Base-by-base conservation (phyloP, 1,284 basidiomycete genomes). In the Malassezia psittaci region DNA sequence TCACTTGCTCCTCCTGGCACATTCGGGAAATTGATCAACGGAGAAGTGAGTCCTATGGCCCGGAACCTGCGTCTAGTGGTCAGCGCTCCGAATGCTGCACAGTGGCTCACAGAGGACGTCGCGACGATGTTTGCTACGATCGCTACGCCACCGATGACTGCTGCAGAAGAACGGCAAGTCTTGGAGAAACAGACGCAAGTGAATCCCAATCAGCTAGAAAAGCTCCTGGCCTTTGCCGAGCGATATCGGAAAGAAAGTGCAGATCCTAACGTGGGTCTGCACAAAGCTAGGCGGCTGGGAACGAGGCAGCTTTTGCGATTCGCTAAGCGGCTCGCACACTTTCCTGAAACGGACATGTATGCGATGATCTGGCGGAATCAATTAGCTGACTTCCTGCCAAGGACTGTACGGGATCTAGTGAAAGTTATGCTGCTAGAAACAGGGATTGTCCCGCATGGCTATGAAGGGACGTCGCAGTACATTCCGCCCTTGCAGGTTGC, bases 71-170 rank as follows among this genome's bases (percentile, higher is more conserved):
- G 75, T 8, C 52, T 76, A 37, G 64, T 77, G 35, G 71, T 72
- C 9, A 76, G 71, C 3, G 68, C 76, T 1, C 52, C 69, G 37
- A 63, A 62, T 7, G 41, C 68, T 3, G 64, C 65, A 6, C 61
- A 64, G 32, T 77, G 75, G 75, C 62, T 77, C 3, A 68, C 70
- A n/a, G 76, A 77, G 44, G 68, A 74, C 45, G 64, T 73, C 13
- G 56, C 68, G 24, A 66, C 75, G 4, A 61, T 70, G 35, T 74
- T 77, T 46, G 61, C 63, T 29, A 62, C 71, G 47, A 66, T 76
- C 32, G 59, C 67, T 33, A 65, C 76, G 11, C 52, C 64, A 42
- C 68, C 75, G 2, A 77, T 77, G 76, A 57, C 67, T n/a, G 56
- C 62, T 8, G 60, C 48, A 15, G 76, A 77, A 50, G 76, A 77